Evolutionary conservation across 2,329 filamentous ascomycete genomes (phyloP).

Genomic region (Stagonosporopsis tanaceti): DNA sequence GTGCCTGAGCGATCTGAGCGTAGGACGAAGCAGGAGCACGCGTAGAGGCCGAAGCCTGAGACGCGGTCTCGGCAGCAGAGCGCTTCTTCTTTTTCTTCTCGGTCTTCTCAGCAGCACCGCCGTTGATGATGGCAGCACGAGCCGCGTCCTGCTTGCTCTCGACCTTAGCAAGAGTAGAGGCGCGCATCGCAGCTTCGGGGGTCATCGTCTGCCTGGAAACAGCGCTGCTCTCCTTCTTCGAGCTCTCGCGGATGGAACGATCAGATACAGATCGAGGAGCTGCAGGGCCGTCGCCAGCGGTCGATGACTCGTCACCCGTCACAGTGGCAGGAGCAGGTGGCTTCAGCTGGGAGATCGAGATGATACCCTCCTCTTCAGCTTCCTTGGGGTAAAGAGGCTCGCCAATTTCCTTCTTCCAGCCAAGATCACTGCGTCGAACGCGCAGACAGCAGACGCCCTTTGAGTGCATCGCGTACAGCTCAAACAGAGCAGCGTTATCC

Average conservation of each 20-base stretch:
- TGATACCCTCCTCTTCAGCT: slow-evolving; percentile 75
- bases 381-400: slow-evolving; percentile 83
- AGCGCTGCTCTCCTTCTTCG: slow-evolving; percentile 48
- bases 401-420: slow-evolving; percentile 83
- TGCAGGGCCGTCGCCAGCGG: slow-evolving; percentile 45
- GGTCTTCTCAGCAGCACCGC: slow-evolving; percentile 49
- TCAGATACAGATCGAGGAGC: slow-evolving; percentile 46
- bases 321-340: slow-evolving; percentile 36
- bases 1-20: slow-evolving; percentile 50
- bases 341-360: slow-evolving; percentile 75
- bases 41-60: slow-evolving; percentile 51
- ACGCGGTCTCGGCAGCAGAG: slow-evolving; percentile 54
- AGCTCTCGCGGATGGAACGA: slow-evolving; percentile 45
- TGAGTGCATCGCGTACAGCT: slow-evolving; percentile 97
- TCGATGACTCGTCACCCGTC: slow-evolving; percentile 47
- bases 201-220: slow-evolving; percentile 46
- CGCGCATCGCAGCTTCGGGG: slow-evolving; percentile 50
- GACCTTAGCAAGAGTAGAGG: slow-evolving; percentile 52
- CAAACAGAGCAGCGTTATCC: slow-evolving; percentile 81
- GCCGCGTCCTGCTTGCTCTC: slow-evolving; percentile 53
- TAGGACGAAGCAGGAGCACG: slow-evolving; percentile 49
- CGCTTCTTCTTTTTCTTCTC: slow-evolving; percentile 75
- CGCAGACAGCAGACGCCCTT: slow-evolving; percentile 91
- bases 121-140: slow-evolving; percentile 52
- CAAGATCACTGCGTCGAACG: slow-evolving; percentile 87